Base-by-base conservation (phyloP, 306 rosid species). In the Citrullus amarus region DNA sequence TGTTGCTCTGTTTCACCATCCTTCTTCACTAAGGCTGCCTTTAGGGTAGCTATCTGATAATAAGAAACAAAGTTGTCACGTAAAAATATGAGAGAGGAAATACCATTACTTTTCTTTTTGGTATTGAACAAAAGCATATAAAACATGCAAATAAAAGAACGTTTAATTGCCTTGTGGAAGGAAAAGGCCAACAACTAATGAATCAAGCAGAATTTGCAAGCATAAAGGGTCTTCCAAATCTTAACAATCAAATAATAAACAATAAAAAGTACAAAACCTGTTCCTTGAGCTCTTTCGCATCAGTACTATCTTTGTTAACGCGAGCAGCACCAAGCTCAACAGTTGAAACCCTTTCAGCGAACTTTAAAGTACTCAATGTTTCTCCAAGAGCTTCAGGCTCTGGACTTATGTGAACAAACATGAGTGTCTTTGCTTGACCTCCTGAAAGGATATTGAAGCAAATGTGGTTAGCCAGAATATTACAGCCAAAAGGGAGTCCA, bases 361-460 rank as follows among this genome's bases (percentile, higher is more conserved):
- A 96, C 79, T 96, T 96, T 66, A 96, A 93, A 9, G 99, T 96
- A 84, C 99, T 91, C 25, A 92, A 74, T 59, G 98, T 92, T 84
- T 96, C 99, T 86, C 90, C 97, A 5, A 91, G 79, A 75, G 97
- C 89, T 4, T 92, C 97, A 77, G 56, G 84, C 85, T 92, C 99
- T 0, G 99, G 98, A 87, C 96, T 96, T 69, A 92, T 85, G 68
- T 93, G 98, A 83, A 93, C 96, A 85, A 96, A 96, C 97, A 96
- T 89, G 46, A 96, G 98, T 51, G 97, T 92, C 87, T 92, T 96
- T 0, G 98, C 97, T 78, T 96, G 93, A 46, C 99, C 98, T 20
- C 98, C 97, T 92, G 87, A 78, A 66, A 54, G 22, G 18, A 53
- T 0, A 41, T 4, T 50, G 66, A 69, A 74, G 63, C 6, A 61